Conservation (phyloP, 805 yeast genomes). For the Candida bentonensis region DNA sequence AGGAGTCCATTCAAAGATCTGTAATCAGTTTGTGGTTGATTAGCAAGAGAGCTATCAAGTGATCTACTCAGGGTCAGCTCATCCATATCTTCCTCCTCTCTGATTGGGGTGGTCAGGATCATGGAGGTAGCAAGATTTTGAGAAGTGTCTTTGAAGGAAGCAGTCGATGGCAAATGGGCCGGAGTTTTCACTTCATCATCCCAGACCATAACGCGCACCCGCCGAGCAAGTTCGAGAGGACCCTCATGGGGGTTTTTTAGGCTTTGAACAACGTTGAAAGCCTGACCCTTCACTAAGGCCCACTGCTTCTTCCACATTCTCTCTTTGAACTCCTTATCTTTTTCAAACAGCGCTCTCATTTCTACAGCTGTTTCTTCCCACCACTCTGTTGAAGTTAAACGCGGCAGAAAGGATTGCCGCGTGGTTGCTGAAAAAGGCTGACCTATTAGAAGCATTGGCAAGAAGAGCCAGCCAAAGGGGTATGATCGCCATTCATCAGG, state of each 20-base stretch:
- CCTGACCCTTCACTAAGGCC: conserved; percentile 64
- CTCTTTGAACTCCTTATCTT: conserved; percentile 48
- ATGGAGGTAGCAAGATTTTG: neutral
- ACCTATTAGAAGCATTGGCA: conserved; percentile 50
- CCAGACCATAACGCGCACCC: conserved; percentile 41
- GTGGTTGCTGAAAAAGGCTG: conserved; percentile 49
- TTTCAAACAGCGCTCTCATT: conserved; percentile 34
- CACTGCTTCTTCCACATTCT: conserved; percentile 56
- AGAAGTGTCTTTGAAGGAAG: neutral
- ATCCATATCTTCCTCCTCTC: neutral
- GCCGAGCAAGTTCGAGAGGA: conserved; percentile 50
- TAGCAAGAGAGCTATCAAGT: neutral
- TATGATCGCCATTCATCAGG: conserved; percentile 73
- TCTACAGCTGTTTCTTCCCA: conserved; percentile 47
- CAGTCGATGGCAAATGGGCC: conserved; percentile 5
- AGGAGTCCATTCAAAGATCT: neutral
- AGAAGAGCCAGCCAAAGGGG: conserved; percentile 65
- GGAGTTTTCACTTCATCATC: conserved; percentile 54
- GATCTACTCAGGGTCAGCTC: neutral
- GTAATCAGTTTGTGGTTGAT: neutral
- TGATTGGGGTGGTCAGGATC: neutral
- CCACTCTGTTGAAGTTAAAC: conserved; percentile 50
- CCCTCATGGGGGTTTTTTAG: conserved; percentile 44
- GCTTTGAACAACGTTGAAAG: conserved; percentile 59
- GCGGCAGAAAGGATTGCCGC: conserved; percentile 39